These are phyloP conservation scores for Saccharomycopsis guyanensis DNA, from an alignment of 805 yeast genomes.

Conservation along the genomic window DNA sequence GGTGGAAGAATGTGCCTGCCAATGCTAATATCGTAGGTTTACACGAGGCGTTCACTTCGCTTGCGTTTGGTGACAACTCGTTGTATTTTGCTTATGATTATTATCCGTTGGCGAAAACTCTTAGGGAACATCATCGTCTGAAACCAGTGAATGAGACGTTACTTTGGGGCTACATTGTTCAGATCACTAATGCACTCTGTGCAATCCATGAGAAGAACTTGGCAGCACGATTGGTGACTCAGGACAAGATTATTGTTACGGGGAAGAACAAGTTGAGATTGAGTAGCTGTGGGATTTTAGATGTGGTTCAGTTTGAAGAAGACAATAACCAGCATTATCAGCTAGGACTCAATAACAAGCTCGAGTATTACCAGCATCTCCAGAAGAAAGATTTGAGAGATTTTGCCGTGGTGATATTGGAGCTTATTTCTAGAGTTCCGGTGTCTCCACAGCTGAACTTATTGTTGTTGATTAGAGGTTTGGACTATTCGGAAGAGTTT, in stretches of 20 bases:
- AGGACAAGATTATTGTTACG: slow-evolving; percentile 67
- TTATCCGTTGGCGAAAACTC: slow-evolving; percentile 67
- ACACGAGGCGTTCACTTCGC: slow-evolving; percentile 78
- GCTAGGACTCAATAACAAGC: slow-evolving; percentile 1
- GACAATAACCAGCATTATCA: slow-evolving; percentile 20
- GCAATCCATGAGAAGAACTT: slow-evolving; percentile 59
- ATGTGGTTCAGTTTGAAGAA: slow-evolving; percentile 45
- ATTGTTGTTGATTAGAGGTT: background rate
- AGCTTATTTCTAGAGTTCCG: slow-evolving; percentile 34
- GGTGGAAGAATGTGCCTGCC: slow-evolving; percentile 53
- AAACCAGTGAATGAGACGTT: slow-evolving; percentile 33
- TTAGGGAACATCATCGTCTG: slow-evolving; percentile 60
- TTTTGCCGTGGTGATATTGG: slow-evolving; percentile 55
- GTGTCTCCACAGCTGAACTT: background rate
- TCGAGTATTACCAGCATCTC: slow-evolving; percentile 24
- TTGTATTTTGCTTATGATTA: slow-evolving; percentile 77
- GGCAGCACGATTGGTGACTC: slow-evolving; percentile 53
- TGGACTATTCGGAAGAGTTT: slow-evolving; percentile 30
- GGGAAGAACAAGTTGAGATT: slow-evolving; percentile 59
- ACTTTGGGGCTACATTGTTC: slow-evolving; percentile 72
- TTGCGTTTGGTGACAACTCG: slow-evolving; percentile 76
- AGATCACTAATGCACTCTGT: slow-evolving; percentile 62
- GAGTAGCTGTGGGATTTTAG: slow-evolving; percentile 63
- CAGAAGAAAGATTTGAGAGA: slow-evolving; percentile 50
- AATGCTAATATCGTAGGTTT: slow-evolving; percentile 55